Evolutionary conservation across 164 flowering plant genomes (phyloP), one percentile per base, ranked within the genome.

Genomic region (Stephania yunnanensis): DNA sequence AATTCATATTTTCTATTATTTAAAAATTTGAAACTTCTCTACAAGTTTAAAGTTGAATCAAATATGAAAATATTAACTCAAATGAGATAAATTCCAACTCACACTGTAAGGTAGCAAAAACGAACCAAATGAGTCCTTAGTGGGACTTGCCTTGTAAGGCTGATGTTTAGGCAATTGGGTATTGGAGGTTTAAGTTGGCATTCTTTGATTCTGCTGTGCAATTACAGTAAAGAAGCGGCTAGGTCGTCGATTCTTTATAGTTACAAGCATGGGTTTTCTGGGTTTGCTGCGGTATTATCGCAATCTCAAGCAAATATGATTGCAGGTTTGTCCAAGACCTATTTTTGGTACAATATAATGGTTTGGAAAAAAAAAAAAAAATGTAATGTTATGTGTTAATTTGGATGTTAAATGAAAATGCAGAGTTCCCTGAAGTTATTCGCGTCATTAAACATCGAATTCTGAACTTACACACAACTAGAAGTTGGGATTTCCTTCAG

Each of bases 201-300:
- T 65, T 25, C 65, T 50, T 17, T 22, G 20, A 15, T 73, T 13
- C 19, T 7, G 20, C 58, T 36, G 68, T 67, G 76, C 25, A 29
- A 61, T 81, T 66, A 66, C 73, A 86, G 87, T 74, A 73, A 83
- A 65, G 83, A 81, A 74, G 82, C 80, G 72, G 86, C 83, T 9
- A 73, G 10, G 78, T 70, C 80, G 25, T 80, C 85, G 10, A 79
- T 86, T 63, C 44, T 84, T 53, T 86, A 85, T 76, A 79, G 81
- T 82, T 85, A 83, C 84, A 81, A 84, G 80, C 84, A 88, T 73
- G 89, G 88, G 7, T 87, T 88, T 72, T 87, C 87, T 1, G 91
- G 91, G 64, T 87, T 88, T 79, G 84, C 89, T 46, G 91, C 86
- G 13, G 77, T 78, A 30, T 50, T 88, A 63, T 81, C 80, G 11